Percentiles rank a stretch among this genome's conserved stretches.
Conservation (phyloP, 2,329 filamentous ascomycete genomes). For the Apiospora koreana region DNA sequence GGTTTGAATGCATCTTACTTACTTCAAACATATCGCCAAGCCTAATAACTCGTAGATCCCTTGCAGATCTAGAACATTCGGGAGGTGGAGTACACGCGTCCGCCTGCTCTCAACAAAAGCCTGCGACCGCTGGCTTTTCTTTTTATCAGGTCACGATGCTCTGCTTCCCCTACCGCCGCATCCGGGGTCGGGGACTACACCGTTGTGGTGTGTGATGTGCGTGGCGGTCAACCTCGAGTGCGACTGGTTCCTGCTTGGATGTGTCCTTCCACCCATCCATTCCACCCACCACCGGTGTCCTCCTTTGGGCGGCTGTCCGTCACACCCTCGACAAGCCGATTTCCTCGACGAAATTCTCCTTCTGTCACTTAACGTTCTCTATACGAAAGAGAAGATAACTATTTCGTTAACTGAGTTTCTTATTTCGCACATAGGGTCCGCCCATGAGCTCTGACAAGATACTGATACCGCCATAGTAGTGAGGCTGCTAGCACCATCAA, state of each 20-base stretch:
- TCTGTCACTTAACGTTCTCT: neutral
- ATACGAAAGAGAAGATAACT: neutral
- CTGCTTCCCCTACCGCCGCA: neutral
- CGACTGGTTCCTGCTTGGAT: neutral
- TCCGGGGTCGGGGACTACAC: neutral
- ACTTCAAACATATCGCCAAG: neutral
- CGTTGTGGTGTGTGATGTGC: no score
- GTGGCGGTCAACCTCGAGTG: neutral
- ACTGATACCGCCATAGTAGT: no score
- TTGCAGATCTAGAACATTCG: slow-evolving; percentile 4
- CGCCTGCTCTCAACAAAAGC: slow-evolving; percentile 4
- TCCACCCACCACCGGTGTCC: neutral
- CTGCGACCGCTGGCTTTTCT: neutral
- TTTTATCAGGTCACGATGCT: neutral
- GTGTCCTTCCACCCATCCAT: neutral
- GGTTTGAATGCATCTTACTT: neutral
- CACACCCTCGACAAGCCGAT: neutral
- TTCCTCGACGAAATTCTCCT: no score
- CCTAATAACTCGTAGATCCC: slow-evolving; percentile 2
- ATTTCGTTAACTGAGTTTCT: no score
- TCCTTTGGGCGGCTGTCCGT: neutral
- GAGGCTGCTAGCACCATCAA: no score
- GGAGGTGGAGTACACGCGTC: neutral
- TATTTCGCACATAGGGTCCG: no score
- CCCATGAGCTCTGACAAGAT: no score